Base-by-base conservation (phyloP, 2,329 filamentous ascomycete species). In the Leptosphaerulina australis region DNA sequence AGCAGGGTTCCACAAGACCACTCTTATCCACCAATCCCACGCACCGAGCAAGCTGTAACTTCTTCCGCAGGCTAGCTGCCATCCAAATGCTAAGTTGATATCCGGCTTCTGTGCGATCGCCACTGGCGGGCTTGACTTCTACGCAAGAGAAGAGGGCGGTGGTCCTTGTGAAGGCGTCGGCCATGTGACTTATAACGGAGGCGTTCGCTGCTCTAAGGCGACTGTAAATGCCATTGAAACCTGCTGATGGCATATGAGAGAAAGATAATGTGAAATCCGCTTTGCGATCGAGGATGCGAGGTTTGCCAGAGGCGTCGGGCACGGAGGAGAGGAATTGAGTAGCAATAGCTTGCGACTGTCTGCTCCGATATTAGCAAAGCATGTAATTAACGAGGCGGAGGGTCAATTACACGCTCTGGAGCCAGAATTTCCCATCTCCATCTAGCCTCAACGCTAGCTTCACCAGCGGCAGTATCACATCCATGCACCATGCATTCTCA, bases 81-180 rank as follows among this genome's bases (percentile, higher is more conserved):
- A 62, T 59, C 53, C 38, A 61, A 50, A 62, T 50, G 44, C 59
- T 58, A n/a, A 60, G 44, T 50, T 62, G 55, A 33, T 57, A 56
- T 56, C 53, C 50, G 10, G 59, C 59, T 47, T 59, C 58, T 30
- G 39, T 48, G n/a, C 39, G 37, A 44, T 63, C 51, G 47, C 59
- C 46, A 28, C 26, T 50, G 21, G 47, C 48, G 22, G 55, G 41
- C 47, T 62, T 62, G 34, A 60, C 55, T 43, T 60, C 50, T 15
- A 62, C 30, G 38, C 53, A 46, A 36, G 48, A 55, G 43, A 58
- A 60, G 49, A 60, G 53, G 36, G 56, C 53, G 2, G 58, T 61
- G 14, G n/a, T n/a, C n/a, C n/a, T n/a, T n/a, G n/a, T n/a, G n/a
- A n/a, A n/a, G 53, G 44, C 53, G 43, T 62, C 54, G 8, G 45